Conservation (phyloP, 495 filamentous ascomycete genomes). For the Collariella sp. region DNA sequence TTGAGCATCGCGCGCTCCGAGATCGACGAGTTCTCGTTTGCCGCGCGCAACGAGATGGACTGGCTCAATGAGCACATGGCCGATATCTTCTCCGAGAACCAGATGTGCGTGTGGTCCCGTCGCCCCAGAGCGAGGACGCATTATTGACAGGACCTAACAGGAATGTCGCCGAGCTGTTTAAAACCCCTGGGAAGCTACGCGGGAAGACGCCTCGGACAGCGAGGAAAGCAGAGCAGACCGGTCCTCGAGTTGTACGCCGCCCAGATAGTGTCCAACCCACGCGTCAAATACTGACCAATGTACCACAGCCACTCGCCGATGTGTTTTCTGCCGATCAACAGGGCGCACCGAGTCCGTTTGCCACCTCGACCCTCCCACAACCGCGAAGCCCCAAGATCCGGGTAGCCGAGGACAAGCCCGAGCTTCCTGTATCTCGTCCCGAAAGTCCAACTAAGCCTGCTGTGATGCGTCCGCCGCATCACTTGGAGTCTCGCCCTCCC, state of each 20-base stretch:
- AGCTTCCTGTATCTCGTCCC: constrained; percentile 15
- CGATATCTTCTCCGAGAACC: constrained; percentile 78
- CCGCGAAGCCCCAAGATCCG: constrained; percentile 32
- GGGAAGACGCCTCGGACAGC: constrained; percentile 86
- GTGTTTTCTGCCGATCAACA: constrained; percentile 56
- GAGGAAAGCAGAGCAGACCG: constrained; percentile 57
- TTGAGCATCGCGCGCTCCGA: constrained; percentile 50
- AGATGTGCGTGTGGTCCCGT: constrained; percentile 51
- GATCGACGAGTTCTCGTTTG: constrained; percentile 80
- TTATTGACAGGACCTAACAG: constrained; percentile 32
- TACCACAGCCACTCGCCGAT: constrained; percentile 69
- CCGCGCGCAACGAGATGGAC: constrained; percentile 81
- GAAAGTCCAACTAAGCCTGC: constrained; percentile 19
- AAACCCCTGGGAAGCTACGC: constrained; percentile 87
- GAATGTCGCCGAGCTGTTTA: constrained; percentile 86
- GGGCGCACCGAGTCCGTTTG: constrained; percentile 39
- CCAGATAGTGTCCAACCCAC: neutral
- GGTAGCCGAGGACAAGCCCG: constrained; percentile 27
- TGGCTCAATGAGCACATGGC: constrained; percentile 98
- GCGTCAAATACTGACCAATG: constrained; percentile 14
- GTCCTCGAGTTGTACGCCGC: constrained; percentile 57
- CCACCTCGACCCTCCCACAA: constrained; percentile 24
- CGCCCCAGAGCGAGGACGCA: neutral
- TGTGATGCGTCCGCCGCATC: constrained; percentile 11
- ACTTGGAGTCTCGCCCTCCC: constrained; percentile 11